Base-by-base conservation (phyloP, 1,139 yeast genomes). In the Casaregolazyma lundiana region DNA sequence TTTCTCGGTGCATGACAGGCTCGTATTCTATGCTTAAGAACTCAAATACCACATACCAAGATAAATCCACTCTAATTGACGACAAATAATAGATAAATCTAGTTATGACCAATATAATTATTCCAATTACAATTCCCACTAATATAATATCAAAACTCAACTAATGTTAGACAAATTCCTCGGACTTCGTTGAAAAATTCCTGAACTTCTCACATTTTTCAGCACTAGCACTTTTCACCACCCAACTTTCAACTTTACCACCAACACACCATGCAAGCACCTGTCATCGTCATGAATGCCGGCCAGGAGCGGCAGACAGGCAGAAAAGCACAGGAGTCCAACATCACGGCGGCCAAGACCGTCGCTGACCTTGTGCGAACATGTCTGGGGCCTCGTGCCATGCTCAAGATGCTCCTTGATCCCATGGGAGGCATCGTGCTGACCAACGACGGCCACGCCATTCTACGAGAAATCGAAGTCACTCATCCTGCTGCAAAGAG, bases 341-440 rank as follows among this genome's bases (percentile, higher is more conserved):
- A 94, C 63, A 92, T 94, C 69, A 88, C 97, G 6, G 98, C 99
- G 1, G 99, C 99, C 22, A 94, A 94, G 67, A 97, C 98, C 4
- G 97, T 90, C 41, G 95, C 97, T 0, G 97, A 92, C 66, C 90
- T 94, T 62, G 89, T 94, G 59, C 78, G 98, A 66, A 92, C 98
- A 24, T 94, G 98, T 75, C 76, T 92, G 51, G 99, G 99, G n/a
- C 99, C 99, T 45, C 90, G 90, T 68, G 98, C 98, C 40, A 92
- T 92, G 98, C 78, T 92, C 54, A 94, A 94, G 71, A 92, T 94
- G 98, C 74, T 94, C 50, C 75, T 94, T 56, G 99, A 94, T 66
- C 98, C 98, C 46, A 90, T 92, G 92, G 99, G 99, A 26, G 98
- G 98, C 34, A 86, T 94, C 54, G 97, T 92, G 16, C 75, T 94